phyloP scores from a whole-genome alignment of 1,139 yeast species.

The Dujonia santamariae region DNA sequence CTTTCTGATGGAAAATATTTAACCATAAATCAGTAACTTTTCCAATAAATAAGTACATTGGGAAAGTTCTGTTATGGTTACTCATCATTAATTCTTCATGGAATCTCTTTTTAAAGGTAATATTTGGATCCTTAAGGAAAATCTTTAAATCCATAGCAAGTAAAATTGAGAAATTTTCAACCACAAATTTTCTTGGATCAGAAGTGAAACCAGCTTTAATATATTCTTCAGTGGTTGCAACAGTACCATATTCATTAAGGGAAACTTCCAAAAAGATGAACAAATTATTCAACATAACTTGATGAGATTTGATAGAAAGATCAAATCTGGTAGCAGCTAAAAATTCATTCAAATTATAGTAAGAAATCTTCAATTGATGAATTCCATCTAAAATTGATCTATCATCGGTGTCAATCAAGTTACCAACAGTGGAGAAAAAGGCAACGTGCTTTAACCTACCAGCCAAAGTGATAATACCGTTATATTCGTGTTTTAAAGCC shows the following conservation, averaged over 20 bases:
- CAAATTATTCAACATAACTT: slow-evolving; percentile 40
- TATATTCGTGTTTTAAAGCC: slow-evolving; percentile 37
- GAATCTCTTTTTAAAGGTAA: slow-evolving; percentile 54
- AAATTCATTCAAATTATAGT: slow-evolving; percentile 38
- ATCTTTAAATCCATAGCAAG: slow-evolving; percentile 50
- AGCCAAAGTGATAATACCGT: slow-evolving; percentile 41
- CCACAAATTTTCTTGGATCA: slow-evolving; percentile 40
- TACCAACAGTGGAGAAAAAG: slow-evolving; percentile 42
- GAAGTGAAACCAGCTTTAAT: slow-evolving; percentile 47
- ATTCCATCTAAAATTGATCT: slow-evolving; percentile 31
- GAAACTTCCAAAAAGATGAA: slow-evolving; percentile 40
- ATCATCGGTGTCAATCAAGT: slow-evolving; percentile 40
- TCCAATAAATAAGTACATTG: slow-evolving; percentile 36
- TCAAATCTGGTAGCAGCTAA: slow-evolving; percentile 37
- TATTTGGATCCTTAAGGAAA: slow-evolving; percentile 53
- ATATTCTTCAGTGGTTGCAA: slow-evolving; percentile 45
- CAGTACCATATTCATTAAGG: slow-evolving; percentile 43
- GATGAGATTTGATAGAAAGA: slow-evolving; percentile 39
- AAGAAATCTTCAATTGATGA: slow-evolving; percentile 30
- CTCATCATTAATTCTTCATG: slow-evolving; percentile 58
- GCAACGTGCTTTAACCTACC: slow-evolving; percentile 45
- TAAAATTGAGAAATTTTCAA: slow-evolving; percentile 39
- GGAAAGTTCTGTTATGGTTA: slow-evolving; percentile 43
- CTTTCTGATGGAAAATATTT: slow-evolving; percentile 32
- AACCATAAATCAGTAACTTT: slow-evolving; percentile 39